These are phyloP conservation scores for Fusarium pininemorale DNA, from an alignment of 2,329 filamentous ascomycete species.

Conservation along the genomic window DNA sequence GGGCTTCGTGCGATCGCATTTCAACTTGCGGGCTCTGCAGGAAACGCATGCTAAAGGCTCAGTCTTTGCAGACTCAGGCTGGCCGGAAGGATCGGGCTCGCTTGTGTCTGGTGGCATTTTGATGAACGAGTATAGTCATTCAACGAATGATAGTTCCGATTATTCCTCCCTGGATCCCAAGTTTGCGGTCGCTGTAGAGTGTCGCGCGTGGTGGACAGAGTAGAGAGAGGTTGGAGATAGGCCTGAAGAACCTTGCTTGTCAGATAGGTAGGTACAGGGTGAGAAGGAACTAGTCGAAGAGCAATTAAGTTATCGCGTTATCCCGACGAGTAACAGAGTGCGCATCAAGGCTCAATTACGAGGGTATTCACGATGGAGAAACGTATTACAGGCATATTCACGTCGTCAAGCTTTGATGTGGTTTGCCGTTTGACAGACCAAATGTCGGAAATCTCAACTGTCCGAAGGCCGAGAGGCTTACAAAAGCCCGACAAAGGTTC, in stretches of 20 bases:
- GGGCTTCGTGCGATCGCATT: conserved; percentile 84
- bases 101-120: conserved; percentile 36
- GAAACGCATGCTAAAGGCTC: conserved; percentile 80
- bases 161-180: background rate
- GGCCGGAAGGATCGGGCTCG: conserved; percentile 34
- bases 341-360: background rate
- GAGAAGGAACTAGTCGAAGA: background rate
- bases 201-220: background rate
- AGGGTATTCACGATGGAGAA: conserved; percentile 8
- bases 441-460: conserved; percentile 29
- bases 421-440: conserved; percentile 25
- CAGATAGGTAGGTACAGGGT: background rate
- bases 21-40: conserved; percentile 85
- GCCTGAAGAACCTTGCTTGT: conserved; percentile 3
- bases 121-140: conserved; percentile 22
- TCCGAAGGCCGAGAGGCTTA: conserved; percentile 38
- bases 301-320: background rate
- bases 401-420: conserved; percentile 31
- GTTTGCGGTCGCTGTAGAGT: background rate
- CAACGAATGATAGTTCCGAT: background rate
- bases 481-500: conserved; percentile 28
- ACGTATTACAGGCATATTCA: conserved; percentile 11
- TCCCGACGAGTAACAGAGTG: background rate
- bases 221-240: background rate
- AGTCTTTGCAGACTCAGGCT: conserved; percentile 29